Evolutionary conservation across 1,139 yeast species (phyloP).

Genomic region (Hemisphaericaspora subhashii): DNA sequence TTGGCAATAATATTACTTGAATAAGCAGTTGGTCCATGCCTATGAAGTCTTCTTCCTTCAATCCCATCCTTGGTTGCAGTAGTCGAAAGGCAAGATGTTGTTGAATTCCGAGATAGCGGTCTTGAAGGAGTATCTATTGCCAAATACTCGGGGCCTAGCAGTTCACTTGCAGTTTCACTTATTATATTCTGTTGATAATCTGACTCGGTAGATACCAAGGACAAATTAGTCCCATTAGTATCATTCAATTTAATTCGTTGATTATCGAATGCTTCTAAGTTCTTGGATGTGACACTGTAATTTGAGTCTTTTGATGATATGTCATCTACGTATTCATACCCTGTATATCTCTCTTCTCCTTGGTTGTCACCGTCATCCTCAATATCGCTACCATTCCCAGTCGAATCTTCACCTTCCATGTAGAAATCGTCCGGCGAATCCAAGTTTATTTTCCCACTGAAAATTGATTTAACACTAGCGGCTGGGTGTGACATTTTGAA

Average conservation of each 20-base stretch:
- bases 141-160: constrained; percentile 7
- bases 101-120: constrained; percentile 61
- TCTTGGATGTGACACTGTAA: constrained; percentile 25
- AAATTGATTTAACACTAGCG: constrained; percentile 42
- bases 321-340: constrained; percentile 13
- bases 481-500: constrained; percentile 43
- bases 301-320: constrained; percentile 18
- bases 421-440: constrained; percentile 28
- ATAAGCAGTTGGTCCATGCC: constrained; percentile 41
- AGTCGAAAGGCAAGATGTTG: constrained; percentile 64
- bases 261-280: constrained; percentile 16
- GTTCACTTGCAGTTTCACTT: constrained; percentile 4
- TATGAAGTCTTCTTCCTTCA: constrained; percentile 59
- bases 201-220: constrained; percentile 27
- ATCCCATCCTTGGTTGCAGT: constrained; percentile 75
- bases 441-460: constrained; percentile 36
- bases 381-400: background rate
- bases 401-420: constrained; percentile 7
- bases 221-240: constrained; percentile 21
- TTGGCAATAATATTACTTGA: constrained; percentile 33
- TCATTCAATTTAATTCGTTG: constrained; percentile 7
- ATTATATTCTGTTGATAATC: constrained; percentile 22
- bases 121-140: constrained; percentile 35
- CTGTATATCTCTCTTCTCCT: background rate
- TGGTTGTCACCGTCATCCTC: constrained; percentile 7